Evolutionary conservation across 345 rosid species (phyloP).

Genomic region (Isatis tinctoria): DNA sequence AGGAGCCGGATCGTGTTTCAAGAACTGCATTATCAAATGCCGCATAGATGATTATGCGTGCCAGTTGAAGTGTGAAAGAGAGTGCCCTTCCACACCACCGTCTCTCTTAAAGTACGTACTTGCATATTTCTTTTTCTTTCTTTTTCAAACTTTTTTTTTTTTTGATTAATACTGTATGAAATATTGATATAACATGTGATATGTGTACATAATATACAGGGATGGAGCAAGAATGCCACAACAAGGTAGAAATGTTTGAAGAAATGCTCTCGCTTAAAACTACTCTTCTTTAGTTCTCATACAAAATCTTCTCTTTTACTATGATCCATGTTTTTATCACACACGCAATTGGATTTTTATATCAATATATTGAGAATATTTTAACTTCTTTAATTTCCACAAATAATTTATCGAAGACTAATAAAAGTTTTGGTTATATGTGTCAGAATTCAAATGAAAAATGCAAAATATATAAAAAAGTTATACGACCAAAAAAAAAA

Average conservation of each 20-base stretch:
- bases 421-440: neutral
- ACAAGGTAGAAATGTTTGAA: neutral
- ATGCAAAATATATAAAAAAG: no score
- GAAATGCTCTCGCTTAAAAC: neutral
- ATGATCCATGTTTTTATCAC: neutral
- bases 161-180: neutral
- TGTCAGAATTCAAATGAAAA: neutral
- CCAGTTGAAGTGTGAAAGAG: neutral
- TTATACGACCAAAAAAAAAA: neutral
- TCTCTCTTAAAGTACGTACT: neutral
- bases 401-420: neutral
- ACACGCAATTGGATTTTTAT: neutral
- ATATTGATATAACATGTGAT: neutral
- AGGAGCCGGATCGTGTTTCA: neutral
- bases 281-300: neutral
- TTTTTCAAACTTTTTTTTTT: neutral
- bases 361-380: neutral
- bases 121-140: neutral
- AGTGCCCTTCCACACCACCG: neutral
- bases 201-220: neutral
- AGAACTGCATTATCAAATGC: neutral
- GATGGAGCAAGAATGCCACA: neutral
- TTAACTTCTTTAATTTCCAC: neutral
- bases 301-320: neutral
- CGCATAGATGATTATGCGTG: neutral